phyloP scores from a whole-genome alignment of 306 rosid genomes.

The Vigna angularis region DNA sequence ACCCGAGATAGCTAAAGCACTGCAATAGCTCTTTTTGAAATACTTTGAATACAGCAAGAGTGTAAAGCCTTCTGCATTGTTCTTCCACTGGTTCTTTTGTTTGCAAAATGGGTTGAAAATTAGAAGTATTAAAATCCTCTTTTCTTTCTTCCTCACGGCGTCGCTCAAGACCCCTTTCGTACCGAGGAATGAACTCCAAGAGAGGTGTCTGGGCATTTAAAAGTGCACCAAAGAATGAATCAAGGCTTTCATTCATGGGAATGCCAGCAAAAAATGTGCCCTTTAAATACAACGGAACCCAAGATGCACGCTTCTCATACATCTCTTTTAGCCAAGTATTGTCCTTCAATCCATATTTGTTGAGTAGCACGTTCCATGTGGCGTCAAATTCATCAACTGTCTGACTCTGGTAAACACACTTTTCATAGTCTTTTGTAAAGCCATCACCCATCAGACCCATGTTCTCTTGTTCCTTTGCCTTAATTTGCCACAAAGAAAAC shows the following conservation, averaged over 20 bases:
- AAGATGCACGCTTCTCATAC: conserved; percentile 82
- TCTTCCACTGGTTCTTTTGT: conserved; percentile 92
- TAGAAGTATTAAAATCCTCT: conserved; percentile 80
- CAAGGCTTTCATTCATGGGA: conserved; percentile 67
- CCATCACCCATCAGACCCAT: conserved; percentile 64
- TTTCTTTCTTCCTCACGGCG: conserved; percentile 89
- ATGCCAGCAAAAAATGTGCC: conserved; percentile 91
- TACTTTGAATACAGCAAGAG: conserved; percentile 77
- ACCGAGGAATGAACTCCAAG: conserved; percentile 74
- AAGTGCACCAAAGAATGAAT: conserved; percentile 77
- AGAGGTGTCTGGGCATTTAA: conserved; percentile 81
- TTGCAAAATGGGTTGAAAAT: conserved; percentile 83
- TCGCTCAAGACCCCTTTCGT: conserved; percentile 84
- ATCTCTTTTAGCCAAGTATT: conserved; percentile 83
- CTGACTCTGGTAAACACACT: conserved; percentile 76
- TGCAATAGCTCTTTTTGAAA: conserved; percentile 95
- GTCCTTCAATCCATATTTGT: conserved; percentile 76
- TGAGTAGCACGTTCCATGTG: conserved; percentile 73
- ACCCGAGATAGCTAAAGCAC: conserved; percentile 86
- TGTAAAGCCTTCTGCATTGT: conserved; percentile 86
- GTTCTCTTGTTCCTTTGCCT: conserved; percentile 77
- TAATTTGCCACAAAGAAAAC: conserved; percentile 89
- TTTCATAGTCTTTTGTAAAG: conserved; percentile 75
- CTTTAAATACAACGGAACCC: conserved; percentile 83
- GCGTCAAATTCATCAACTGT: conserved; percentile 79